Base-by-base conservation (phyloP, 148 eudicot genomes). In the Pharnaceum exiguum region DNA sequence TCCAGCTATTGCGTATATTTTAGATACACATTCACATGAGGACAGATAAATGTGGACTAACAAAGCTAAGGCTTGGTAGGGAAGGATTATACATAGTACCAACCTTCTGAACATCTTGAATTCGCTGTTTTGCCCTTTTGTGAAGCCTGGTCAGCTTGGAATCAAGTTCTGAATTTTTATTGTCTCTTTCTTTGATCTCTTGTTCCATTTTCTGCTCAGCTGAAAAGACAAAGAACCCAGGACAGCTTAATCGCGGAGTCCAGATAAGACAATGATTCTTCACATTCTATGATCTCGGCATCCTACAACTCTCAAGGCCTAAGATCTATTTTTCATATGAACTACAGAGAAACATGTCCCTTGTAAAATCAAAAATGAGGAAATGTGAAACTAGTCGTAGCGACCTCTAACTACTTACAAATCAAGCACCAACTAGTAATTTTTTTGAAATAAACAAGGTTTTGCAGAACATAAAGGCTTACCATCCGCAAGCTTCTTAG, bases 21-120 rank as follows among this genome's bases (percentile, higher is more conserved):
- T 35, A 6, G 38, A 35, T 35, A 12, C 12, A 35, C 12, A 35
- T 6, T 6, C 12, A 35, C 8, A 12, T 35, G 12, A 35, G 7
- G 38, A 6, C 38, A 12, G 12, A 12, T 6, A 35, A 35, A 7
- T 35, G 8, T 35, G 7, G 38, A 35, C 12, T 7, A 7, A 35
- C 7, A 12, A 7, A 35, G 38, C 38, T 12, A 35, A 12, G 38
- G n/a, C n/a, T 35, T 12, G 12, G 8, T 35, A 35, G 7, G 38
- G 38, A 35, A 35, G 8, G 12, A 35, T 35, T 12, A 12, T 22
- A 71, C 13, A 43, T 29, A 66, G 22, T 42, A 60, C 32, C 50
- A 80, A 89, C 99, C 85, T 94, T 94, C 49, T 94, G 99, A 64
- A 86, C 89, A 38, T 94, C 99, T 77, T 94, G 96, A 59, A 94